These are phyloP conservation scores for Tolypocladium capitatum DNA, from an alignment of 2,329 filamentous ascomycete species.

Conservation along the genomic window DNA sequence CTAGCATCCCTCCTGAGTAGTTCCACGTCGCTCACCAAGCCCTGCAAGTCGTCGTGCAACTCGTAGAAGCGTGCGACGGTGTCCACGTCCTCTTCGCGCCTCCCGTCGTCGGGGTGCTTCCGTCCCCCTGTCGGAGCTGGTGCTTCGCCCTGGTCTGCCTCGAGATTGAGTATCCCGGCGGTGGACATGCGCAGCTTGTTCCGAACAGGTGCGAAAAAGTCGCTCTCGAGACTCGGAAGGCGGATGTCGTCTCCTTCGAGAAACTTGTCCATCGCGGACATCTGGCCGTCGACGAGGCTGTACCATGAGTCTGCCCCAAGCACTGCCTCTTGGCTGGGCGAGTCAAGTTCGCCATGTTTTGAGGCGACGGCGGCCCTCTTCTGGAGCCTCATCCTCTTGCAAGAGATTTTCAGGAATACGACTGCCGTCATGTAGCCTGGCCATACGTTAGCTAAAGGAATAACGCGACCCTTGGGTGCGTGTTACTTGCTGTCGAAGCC, in stretches of 20 bases:
- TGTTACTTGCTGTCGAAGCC: constrained; percentile 40
- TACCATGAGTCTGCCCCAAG: not conserved
- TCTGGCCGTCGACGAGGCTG: not conserved
- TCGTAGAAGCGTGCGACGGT: no score
- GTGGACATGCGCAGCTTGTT: not conserved
- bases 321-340: not conserved
- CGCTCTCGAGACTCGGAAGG: not conserved
- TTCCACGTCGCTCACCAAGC: not conserved
- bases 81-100: no score
- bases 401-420: constrained; percentile 20
- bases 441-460: not conserved
- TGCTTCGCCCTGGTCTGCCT: no score
- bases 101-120: no score
- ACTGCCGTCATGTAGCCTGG: constrained; percentile 28
- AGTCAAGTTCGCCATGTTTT: not conserved
- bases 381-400: constrained; percentile 2
- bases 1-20: not conserved
- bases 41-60: not conserved
- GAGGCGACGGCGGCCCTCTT: not conserved
- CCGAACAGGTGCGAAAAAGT: not conserved
- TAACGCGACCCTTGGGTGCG: no score
- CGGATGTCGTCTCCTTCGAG: not conserved
- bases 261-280: not conserved
- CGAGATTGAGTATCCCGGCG: not conserved
- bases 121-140: no score